Evolutionary conservation across 352 stramenopile species (phyloP), one percentile per base, ranked within the genome.

Genomic region (Globisporangium perplexum): DNA sequence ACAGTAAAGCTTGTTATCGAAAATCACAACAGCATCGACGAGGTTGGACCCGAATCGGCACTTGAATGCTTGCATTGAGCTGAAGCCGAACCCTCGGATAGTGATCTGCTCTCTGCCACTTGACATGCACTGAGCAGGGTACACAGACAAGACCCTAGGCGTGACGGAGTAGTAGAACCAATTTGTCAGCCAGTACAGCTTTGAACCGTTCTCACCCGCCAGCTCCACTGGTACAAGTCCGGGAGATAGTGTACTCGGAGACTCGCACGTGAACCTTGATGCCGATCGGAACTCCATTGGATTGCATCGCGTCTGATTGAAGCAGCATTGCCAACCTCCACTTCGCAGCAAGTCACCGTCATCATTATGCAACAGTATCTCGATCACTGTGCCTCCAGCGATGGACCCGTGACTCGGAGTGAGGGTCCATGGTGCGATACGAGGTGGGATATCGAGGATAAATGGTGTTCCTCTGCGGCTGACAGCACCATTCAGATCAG

Each of bases 291-390:
- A 14, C 20, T 28, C 8, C 7, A 72, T 11, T 24, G n/a, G 18
- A 30, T 50, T 63, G 47, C 66, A 81, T 41, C 20, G 35, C 7
- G 57, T 51, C 11, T 54, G 44, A 33, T 61, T 64, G 10, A 82
- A 82, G 31, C 69, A 77, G 61, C 69, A 82, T 5, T 46, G 60
- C 68, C 68, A 75, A 6, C 55, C 62, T 12, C 26, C 30, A n/a
- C 17, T 45, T 26, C 26, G 30, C 8, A 58, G 35, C 1, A 11
- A 20, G 4, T n/a, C 15, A 46, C 23, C 20, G 3, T 33, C 17
- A 20, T 1, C 23, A 10, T 45, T 35, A 4, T 45, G 23, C 6
- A 50, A 3, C 24, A 35, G n/a, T 15, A 65, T 38, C 5, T 58
- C 23, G 20, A 62, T 24, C 14, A 14, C 2, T 12, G 47, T 65